Percentiles rank a stretch among this genome's conserved stretches.
Evolutionary conservation across 306 rosid genomes (phyloP).

Genomic region (Casuarina glauca): DNA sequence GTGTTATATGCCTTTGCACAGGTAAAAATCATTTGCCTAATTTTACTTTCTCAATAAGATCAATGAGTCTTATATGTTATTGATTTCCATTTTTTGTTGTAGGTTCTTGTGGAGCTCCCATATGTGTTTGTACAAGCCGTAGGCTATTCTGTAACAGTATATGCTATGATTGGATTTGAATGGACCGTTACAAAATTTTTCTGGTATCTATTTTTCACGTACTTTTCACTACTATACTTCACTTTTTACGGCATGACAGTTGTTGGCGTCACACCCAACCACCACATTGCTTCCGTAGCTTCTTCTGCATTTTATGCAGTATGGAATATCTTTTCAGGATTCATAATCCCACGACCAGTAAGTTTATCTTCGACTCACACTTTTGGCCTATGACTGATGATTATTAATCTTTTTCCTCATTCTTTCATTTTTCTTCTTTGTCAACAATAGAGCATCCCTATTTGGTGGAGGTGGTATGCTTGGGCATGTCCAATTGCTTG

Average conservation of each 20-base stretch:
- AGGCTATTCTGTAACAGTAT: slow-evolving; percentile 44
- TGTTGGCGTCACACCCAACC: slow-evolving; percentile 58
- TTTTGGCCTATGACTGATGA: no score
- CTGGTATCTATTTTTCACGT: slow-evolving; percentile 59
- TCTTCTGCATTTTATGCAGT: slow-evolving; percentile 49
- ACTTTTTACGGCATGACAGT: slow-evolving; percentile 64
- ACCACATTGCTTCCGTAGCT: slow-evolving; percentile 51
- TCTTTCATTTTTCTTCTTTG: no score
- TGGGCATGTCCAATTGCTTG: slow-evolving; percentile 28
- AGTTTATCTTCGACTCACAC: slow-evolving; percentile 10
- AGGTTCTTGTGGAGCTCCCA: slow-evolving; percentile 58
- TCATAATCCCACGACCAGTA: slow-evolving; percentile 47
- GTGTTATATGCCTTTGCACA: slow-evolving; percentile 61
- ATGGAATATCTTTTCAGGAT: slow-evolving; percentile 67
- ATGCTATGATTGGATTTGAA: slow-evolving; percentile 61
- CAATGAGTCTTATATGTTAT: no score
- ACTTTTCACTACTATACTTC: slow-evolving; percentile 56
- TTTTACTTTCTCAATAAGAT: background rate
- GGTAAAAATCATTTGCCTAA: slow-evolving; percentile 24
- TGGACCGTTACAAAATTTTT: slow-evolving; percentile 54
- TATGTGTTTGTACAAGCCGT: slow-evolving; percentile 44
- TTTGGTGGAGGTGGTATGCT: slow-evolving; percentile 37
- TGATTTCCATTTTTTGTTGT: background rate
- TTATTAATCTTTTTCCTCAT: no score
- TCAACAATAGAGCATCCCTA: slow-evolving; percentile 22